Evolutionary conservation across 208 protist genomes (phyloP).

Genomic region (Sergeia podlipaevii): DNA sequence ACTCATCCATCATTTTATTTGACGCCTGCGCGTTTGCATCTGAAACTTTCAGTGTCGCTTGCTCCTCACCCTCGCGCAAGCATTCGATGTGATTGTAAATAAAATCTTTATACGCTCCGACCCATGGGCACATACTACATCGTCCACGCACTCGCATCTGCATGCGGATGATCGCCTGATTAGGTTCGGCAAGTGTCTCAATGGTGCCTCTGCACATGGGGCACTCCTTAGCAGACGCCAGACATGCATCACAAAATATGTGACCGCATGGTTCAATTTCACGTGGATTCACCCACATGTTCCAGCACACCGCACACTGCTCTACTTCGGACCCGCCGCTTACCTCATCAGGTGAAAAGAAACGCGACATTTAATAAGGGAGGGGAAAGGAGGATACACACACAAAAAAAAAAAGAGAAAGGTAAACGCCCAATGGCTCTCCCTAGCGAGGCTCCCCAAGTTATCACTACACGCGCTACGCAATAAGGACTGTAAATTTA

Average conservation of each 20-base stretch:
- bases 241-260: constrained; percentile 51
- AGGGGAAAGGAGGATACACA: too few relatives aligned
- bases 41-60: not conserved
- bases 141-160: constrained; percentile 27
- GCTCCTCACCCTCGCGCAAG: constrained; percentile 10
- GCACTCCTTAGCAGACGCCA: constrained; percentile 29
- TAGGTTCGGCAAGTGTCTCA: constrained; percentile 17
- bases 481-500: too few relatives aligned
- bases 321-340: constrained; percentile 7
- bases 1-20: constrained; percentile 25
- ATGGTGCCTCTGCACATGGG: constrained; percentile 37
- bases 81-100: constrained; percentile 35
- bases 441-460: too few relatives aligned
- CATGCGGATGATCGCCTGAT: constrained; percentile 41
- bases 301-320: constrained; percentile 41
- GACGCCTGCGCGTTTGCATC: not conserved
- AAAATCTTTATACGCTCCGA: constrained; percentile 47
- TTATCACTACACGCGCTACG: too few relatives aligned
- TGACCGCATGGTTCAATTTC: constrained; percentile 48
- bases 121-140: constrained; percentile 57
- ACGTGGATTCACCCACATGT: constrained; percentile 35
- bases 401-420: too few relatives aligned
- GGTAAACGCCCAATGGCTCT: too few relatives aligned
- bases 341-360: not conserved
- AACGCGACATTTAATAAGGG: too few relatives aligned